These are phyloP conservation scores for Wickerhamomyces canadensis DNA, from an alignment of 805 yeast species.

Conservation along the genomic window DNA sequence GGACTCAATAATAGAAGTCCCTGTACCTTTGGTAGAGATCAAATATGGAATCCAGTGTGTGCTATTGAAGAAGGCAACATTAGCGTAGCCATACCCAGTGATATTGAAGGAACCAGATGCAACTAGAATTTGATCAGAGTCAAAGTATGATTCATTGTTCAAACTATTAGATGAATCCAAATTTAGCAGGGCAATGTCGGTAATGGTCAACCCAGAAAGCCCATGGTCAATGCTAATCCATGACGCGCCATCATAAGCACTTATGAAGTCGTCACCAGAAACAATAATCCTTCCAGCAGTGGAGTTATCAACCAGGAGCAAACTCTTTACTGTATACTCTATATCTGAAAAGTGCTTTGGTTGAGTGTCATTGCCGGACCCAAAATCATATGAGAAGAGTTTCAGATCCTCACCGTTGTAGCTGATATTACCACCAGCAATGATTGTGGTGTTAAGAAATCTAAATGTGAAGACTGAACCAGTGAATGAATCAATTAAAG, in stretches of 20 bases:
- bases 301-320: conserved; percentile 43
- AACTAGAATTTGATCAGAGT: conserved; percentile 40
- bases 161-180: conserved; percentile 26
- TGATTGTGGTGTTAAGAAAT: conserved; percentile 36
- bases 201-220: conserved; percentile 32
- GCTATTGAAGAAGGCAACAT: conserved; percentile 65
- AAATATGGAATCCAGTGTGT: conserved; percentile 60
- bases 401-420: conserved; percentile 31
- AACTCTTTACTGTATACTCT: conserved; percentile 27
- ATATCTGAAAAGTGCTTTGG: conserved; percentile 17
- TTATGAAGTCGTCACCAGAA: conserved; percentile 33
- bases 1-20: conserved; percentile 22
- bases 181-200: conserved; percentile 40
- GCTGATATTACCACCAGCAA: conserved; percentile 52
- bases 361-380: conserved; percentile 26
- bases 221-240: conserved; percentile 43
- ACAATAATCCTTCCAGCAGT: conserved; percentile 37
- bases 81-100: conserved; percentile 46
- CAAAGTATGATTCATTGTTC: conserved; percentile 33
- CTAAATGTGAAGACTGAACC: conserved; percentile 55
- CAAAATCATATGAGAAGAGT: conserved; percentile 53
- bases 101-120: conserved; percentile 54
- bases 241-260: conserved; percentile 37
- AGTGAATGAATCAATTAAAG: conserved; percentile 28
- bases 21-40: conserved; percentile 31